Conservation (phyloP, 495 filamentous ascomycete species). For the Aspergillus haitiensis region DNA sequence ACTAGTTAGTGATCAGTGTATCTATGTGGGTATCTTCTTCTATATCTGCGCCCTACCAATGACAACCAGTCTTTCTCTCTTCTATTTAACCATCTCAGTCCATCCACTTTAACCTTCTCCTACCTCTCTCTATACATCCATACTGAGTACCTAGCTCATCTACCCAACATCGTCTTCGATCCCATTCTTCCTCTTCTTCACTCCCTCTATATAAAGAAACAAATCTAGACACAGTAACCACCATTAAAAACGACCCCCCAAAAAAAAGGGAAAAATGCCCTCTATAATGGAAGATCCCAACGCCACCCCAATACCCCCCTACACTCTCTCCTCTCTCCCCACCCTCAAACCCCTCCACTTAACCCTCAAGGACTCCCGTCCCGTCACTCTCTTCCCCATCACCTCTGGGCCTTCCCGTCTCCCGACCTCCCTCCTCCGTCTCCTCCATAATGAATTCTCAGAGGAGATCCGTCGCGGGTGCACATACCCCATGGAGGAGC, state of each 20-base stretch:
- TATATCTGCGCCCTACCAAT: constrained; percentile 22
- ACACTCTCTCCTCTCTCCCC: constrained; percentile 54
- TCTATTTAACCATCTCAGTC: background rate
- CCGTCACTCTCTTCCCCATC: constrained; percentile 78
- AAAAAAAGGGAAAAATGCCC: constrained; percentile 33
- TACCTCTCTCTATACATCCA: background rate
- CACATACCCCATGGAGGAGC: constrained; percentile 88
- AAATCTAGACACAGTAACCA: constrained; percentile 2
- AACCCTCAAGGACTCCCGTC: constrained; percentile 73
- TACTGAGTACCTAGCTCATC: background rate
- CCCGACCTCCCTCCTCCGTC: constrained; percentile 50
- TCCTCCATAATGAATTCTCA: constrained; percentile 79
- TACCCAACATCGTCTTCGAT: background rate
- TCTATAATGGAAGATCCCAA: constrained; percentile 78
- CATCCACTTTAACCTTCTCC: background rate
- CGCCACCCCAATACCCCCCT: constrained; percentile 52
- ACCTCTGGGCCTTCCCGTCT: constrained; percentile 66
- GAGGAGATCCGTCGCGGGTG: constrained; percentile 88
- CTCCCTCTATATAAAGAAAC: background rate
- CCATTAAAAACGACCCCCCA: constrained; percentile 1
- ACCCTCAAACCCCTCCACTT: constrained; percentile 54
- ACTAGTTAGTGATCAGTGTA: background rate
- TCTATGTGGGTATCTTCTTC: background rate
- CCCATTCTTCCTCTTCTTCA: background rate
- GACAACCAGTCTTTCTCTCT: constrained; percentile 8